These are phyloP conservation scores for Effrenium voratum DNA, from an alignment of 73 alveolate species.

Conservation along the genomic window DNA sequence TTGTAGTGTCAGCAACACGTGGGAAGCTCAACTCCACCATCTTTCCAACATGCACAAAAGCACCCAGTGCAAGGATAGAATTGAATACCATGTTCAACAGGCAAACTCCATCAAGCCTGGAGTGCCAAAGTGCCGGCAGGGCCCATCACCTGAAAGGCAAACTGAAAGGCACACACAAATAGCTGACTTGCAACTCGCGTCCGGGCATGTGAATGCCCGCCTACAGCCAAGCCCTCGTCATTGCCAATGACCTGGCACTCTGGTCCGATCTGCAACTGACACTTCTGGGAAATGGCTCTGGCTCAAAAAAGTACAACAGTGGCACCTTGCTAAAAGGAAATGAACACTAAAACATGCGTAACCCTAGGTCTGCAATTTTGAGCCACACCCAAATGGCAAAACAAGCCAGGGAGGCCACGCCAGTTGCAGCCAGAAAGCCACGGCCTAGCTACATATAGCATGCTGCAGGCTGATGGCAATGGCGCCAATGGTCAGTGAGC, in stretches of 20 bases:
- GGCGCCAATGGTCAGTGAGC: neutral
- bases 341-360: too few relatives aligned
- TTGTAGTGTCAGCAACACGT: neutral
- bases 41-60: too few relatives aligned
- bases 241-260: conserved; percentile 85
- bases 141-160: conserved; percentile 60
- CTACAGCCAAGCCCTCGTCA: conserved; percentile 75
- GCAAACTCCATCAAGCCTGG: too few relatives aligned
- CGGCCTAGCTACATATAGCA: conserved; percentile 1
- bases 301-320: too few relatives aligned
- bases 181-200: too few relatives aligned
- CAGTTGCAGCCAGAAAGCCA: conserved; percentile 91
- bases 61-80: too few relatives aligned
- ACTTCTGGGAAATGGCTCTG: neutral
- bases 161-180: neutral
- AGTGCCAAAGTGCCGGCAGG: conserved; percentile 87
- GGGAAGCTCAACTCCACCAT: too few relatives aligned
- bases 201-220: neutral
- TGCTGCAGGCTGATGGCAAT: neutral
- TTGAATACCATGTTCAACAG: too few relatives aligned
- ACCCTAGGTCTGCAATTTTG: too few relatives aligned
- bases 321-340: too few relatives aligned
- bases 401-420: conserved; percentile 35
- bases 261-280: neutral
- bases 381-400: neutral